Evolutionary conservation across 768 basidiomycete species (phyloP).

Genomic region (Auricularia sp.): DNA sequence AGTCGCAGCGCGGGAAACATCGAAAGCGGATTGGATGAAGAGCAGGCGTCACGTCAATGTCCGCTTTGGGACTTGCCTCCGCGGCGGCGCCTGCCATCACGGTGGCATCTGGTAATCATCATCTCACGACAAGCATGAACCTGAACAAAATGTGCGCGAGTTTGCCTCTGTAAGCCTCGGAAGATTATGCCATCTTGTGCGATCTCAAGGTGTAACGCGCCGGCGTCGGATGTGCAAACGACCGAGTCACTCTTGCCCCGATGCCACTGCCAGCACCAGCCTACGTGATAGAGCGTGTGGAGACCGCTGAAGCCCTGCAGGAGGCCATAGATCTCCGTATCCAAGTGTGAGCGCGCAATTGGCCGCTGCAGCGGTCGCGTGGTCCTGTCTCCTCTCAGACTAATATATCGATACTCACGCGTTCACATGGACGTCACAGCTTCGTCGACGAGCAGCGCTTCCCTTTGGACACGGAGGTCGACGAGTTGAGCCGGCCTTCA

Average conservation of each 20-base stretch:
- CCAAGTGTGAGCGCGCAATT: background rate
- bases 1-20: background rate
- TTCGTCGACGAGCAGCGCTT: conserved; percentile 63
- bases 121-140: no score
- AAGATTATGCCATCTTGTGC: background rate
- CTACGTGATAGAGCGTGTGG: background rate
- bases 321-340: background rate
- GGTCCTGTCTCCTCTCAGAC: no score
- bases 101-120: no score
- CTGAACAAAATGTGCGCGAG: no score
- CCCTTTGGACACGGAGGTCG: conserved; percentile 62
- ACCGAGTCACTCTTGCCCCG: background rate
- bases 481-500: conserved; percentile 35
- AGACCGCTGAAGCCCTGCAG: background rate
- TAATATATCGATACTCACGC: background rate
- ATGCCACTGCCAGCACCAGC: background rate
- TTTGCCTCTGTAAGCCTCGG: no score
- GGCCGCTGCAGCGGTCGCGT: background rate
- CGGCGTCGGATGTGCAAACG: background rate
- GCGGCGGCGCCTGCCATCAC: background rate
- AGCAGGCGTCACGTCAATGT: background rate
- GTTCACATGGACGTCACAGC: background rate
- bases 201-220: background rate
- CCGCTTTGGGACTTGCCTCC: background rate
- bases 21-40: conserved; percentile 1